Percentiles rank a stretch among this genome's conserved stretches.
phyloP scores from a whole-genome alignment of 2,329 filamentous ascomycete species.

The Didymella lethalis region DNA sequence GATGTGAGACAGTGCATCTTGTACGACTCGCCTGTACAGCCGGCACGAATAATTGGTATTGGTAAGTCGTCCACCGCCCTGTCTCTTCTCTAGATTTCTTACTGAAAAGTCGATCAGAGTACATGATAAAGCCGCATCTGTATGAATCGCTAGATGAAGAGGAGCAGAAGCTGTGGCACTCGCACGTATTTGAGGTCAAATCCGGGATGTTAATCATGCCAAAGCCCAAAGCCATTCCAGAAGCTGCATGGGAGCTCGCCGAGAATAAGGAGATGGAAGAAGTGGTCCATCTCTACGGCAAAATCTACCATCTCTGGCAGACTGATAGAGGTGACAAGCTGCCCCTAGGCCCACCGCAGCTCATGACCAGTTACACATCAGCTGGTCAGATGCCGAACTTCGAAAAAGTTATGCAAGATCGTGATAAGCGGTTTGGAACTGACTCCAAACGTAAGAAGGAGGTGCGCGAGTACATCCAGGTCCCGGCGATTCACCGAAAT shows the following conservation, averaged over 20 bases:
- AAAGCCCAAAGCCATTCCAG: constrained; percentile 62
- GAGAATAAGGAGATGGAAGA: constrained; percentile 84
- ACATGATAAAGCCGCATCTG: constrained; percentile 78
- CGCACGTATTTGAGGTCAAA: constrained; percentile 76
- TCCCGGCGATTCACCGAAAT: constrained; percentile 57
- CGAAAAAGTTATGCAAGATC: constrained; percentile 56
- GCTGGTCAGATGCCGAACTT: constrained; percentile 58
- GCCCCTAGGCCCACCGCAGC: constrained; percentile 66
- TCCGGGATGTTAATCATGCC: constrained; percentile 84
- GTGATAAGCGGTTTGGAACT: constrained; percentile 63
- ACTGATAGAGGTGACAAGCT: constrained; percentile 74
- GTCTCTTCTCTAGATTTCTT: neutral
- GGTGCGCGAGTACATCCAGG: constrained; percentile 61
- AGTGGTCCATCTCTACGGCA: constrained; percentile 78
- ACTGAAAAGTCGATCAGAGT: constrained; percentile 60
- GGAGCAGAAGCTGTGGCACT: constrained; percentile 82
- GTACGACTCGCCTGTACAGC: constrained; percentile 73
- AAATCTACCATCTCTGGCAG: constrained; percentile 88
- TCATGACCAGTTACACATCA: constrained; percentile 70
- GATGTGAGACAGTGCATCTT: constrained; percentile 86
- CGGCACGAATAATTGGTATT: constrained; percentile 79
- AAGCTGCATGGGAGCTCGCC: constrained; percentile 73
- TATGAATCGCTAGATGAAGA: constrained; percentile 70
- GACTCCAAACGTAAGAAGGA: constrained; percentile 62
- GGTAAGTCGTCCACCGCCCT: constrained; percentile 27